phyloP scores from a whole-genome alignment of 116 monocot genomes.

The Posidonia oceanica region DNA sequence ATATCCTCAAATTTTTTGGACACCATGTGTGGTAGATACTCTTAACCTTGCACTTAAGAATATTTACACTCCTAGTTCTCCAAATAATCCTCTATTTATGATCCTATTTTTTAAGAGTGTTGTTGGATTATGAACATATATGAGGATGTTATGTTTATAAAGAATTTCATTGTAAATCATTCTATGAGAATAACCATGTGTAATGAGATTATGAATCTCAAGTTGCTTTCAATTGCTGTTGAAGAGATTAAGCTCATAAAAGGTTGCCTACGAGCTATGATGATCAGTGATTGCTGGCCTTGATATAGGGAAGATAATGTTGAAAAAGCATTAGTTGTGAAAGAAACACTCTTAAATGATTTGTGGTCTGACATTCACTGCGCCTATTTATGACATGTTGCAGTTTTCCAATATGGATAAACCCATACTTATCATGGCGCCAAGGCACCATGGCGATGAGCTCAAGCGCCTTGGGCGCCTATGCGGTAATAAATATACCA shows the following conservation, averaged over 20 bases:
- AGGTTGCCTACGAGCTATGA: not conserved
- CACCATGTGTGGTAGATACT: not conserved
- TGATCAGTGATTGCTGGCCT: not conserved
- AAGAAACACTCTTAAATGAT: not conserved
- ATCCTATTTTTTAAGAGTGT: not conserved
- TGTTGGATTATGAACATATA: not conserved
- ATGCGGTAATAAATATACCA: no score
- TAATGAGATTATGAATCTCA: not conserved
- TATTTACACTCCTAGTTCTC: not conserved
- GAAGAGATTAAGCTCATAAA: slow-evolving; percentile 12
- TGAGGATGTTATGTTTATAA: not conserved
- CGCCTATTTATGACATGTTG: not conserved
- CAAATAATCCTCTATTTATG: not conserved
- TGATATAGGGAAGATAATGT: slow-evolving; percentile 1
- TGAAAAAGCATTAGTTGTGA: not conserved
- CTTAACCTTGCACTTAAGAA: not conserved
- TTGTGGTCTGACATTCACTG: not conserved
- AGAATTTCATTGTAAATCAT: not conserved
- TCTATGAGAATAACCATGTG: not conserved
- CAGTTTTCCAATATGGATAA: not conserved
- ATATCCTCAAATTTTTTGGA: not conserved
- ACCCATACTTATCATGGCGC: no score
- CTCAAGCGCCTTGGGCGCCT: no score
- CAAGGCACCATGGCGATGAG: no score
- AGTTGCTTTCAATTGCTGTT: not conserved